These are phyloP conservation scores for Cyclaneusma minus DNA, from an alignment of 2,329 filamentous ascomycete species.

Conservation along the genomic window DNA sequence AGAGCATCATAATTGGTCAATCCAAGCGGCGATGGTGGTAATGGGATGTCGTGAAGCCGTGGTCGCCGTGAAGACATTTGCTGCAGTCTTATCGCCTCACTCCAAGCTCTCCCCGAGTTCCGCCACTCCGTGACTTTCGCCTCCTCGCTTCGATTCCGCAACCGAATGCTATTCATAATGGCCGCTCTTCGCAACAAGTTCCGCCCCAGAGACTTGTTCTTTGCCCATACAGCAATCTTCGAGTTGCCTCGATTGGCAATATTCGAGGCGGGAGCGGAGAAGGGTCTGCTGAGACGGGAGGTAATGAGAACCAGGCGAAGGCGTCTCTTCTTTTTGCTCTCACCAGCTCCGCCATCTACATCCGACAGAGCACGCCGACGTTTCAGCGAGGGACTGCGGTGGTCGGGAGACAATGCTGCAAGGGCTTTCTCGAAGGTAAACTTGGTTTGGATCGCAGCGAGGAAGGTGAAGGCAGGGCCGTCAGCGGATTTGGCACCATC, in stretches of 20 bases:
- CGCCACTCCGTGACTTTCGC: constrained; percentile 10
- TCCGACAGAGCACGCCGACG: constrained; percentile 18
- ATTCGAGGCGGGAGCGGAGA: constrained; percentile 53
- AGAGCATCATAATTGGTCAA: constrained; percentile 19
- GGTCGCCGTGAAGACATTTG: constrained; percentile 14
- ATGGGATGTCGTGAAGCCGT: constrained; percentile 11
- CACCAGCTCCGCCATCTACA: constrained; percentile 16
- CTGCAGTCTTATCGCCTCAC: constrained; percentile 10
- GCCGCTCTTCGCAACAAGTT: constrained; percentile 45
- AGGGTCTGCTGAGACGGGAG: constrained; percentile 53
- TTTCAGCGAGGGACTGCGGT: constrained; percentile 12
- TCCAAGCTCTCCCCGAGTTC: constrained; percentile 9
- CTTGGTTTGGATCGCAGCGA: constrained; percentile 15
- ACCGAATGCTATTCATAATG: constrained; percentile 45
- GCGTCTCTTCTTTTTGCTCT: constrained; percentile 46
- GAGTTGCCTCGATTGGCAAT: constrained; percentile 42
- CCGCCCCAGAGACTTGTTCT: constrained; percentile 30
- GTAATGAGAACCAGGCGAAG: constrained; percentile 49
- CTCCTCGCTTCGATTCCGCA: constrained; percentile 23
- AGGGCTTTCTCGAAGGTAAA: constrained; percentile 20
- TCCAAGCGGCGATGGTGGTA: constrained; percentile 18
- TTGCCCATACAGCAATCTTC: constrained; percentile 28
- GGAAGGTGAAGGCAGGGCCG: constrained; percentile 19
- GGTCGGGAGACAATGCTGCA: constrained; percentile 7
- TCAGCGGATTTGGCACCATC: constrained; percentile 8